Base-by-base conservation (phyloP, 1,284 basidiomycete species). In the Malassezia arunalokei region DNA sequence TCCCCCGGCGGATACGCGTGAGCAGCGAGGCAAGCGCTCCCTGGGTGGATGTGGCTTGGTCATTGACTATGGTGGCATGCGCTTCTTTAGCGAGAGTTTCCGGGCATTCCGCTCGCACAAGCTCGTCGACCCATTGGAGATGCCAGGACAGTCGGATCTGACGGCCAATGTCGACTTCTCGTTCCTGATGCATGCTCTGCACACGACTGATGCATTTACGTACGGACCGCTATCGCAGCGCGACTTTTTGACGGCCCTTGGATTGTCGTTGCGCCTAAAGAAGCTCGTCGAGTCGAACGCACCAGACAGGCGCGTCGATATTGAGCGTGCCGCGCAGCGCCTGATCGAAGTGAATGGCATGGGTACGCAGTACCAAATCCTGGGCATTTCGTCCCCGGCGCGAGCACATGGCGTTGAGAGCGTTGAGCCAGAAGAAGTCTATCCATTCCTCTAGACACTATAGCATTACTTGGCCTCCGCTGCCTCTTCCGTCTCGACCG, bases 111-210 rank as follows among this genome's bases (percentile, higher is more conserved):
- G 83, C 63, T 77, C 82, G 28, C 94, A 98, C 73, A 78, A 84
- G 58, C 81, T 90, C 17, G 86, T 88, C 0, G 85, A 91, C 67
- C 79, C 87, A 0, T 91, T 98, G 66, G 78, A 84, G 50, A 76
- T 79, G 8, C 91, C 92, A 0, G 92, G 94, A 9, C 79, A 85
- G 42, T 85, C 86, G 41, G 94, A 98, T 73, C 75, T 98, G 44
- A 98, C 94, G 0, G 84, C 85, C 30, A 95, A 98, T 67, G 92
- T 99, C 47, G 90, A 98, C 75, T 99, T 98, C 75, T 80, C 82
- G 0, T 87, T 87, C 70, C 78, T 98, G 38, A 79, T 80, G 61
- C 87, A 91, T 73, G 83, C 87, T 0, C 76, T 91, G 55, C 72
- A 45, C 5, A 62, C 66, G 2, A 67, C 73, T 47, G 57, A 65